Percentiles rank a stretch among this genome's conserved stretches.
These are phyloP conservation scores for Pharus latifolius DNA, from an alignment of 176 grass and related monocot species.

Conservation along the genomic window DNA sequence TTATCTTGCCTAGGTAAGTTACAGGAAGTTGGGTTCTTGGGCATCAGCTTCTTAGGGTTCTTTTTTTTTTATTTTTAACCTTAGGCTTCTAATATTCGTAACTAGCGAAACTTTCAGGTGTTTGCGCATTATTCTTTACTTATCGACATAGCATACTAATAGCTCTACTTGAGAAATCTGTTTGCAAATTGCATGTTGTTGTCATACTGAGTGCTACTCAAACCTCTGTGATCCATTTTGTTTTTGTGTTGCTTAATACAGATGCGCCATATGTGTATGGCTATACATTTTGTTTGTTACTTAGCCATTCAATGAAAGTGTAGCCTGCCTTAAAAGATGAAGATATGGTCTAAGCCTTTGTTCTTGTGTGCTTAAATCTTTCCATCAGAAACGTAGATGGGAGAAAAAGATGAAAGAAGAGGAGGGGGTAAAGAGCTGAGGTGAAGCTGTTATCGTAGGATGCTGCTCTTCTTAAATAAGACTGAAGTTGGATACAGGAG, in stretches of 20 bases:
- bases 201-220: neutral
- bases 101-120: neutral
- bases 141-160: neutral
- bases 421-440: constrained; percentile 31
- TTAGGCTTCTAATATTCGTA: too few relatives aligned
- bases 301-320: neutral
- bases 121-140: neutral
- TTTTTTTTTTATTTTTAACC: too few relatives aligned
- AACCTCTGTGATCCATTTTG: too few relatives aligned
- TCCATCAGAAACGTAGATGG: constrained; percentile 79
- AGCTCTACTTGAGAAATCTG: neutral
- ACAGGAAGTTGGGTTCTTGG: neutral
- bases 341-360: constrained; percentile 6
- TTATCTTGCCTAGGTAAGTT: neutral
- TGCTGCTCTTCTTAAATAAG: constrained; percentile 21
- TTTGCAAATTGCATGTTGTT: neutral
- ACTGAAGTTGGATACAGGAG: neutral
- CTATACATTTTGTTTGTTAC: neutral
- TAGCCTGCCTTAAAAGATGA: neutral
- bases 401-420: constrained; percentile 97
- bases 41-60: too few relatives aligned
- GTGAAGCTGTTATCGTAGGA: neutral
- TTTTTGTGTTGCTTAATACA: neutral
- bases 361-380: neutral
- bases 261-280: neutral